Base-by-base conservation (phyloP, 208 protist genomes). In the Leishmania lainsoni region DNA sequence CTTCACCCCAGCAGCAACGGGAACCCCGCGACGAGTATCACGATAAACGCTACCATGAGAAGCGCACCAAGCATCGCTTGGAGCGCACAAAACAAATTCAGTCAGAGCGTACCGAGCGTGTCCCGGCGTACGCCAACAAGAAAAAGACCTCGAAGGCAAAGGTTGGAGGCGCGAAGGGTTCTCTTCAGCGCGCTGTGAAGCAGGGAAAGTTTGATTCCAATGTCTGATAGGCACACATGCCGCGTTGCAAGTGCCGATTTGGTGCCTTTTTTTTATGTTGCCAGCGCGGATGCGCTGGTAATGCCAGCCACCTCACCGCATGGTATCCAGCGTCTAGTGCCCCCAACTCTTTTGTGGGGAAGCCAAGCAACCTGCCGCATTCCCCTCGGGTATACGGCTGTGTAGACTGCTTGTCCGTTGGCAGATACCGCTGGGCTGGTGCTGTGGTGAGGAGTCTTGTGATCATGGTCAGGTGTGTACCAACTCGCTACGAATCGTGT, bases 41-140 rank as follows among this genome's bases (percentile, higher is more conserved):
- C 77, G 85, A 92, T 79, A 97, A 97, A 83, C 88, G 79, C 16
- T 95, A 89, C 76, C 87, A 94, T 76, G 90, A 84, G 70, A 80
- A 90, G 54, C 82, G 87, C 35, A 81, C 86, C 0, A 93, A 92
- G 70, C 74, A 91, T 52, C 91, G 92, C 5, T 56, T 82, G 68
- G 72, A 78, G 54, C 78, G 80, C 16, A 82, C 91, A 26, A 92
- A 95, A 80, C 52, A 93, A 56, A 83, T 86, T 10, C 82, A 90
- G 54, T 86, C 83, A 12, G 80, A 87, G 76, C 71, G 75, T 20
- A 59, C 48, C 4, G 74, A 76, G 42, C 78, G 45, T 0, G 83
- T 76, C 52, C 89, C 89, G 6, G 71, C 87, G 17, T 96, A 96
- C 78, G 86, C 90, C 12, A 88, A 88, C 71, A 97, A 95, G 86